Base-by-base conservation (phyloP, 805 yeast species). In the Kodamaea laetipori region DNA sequence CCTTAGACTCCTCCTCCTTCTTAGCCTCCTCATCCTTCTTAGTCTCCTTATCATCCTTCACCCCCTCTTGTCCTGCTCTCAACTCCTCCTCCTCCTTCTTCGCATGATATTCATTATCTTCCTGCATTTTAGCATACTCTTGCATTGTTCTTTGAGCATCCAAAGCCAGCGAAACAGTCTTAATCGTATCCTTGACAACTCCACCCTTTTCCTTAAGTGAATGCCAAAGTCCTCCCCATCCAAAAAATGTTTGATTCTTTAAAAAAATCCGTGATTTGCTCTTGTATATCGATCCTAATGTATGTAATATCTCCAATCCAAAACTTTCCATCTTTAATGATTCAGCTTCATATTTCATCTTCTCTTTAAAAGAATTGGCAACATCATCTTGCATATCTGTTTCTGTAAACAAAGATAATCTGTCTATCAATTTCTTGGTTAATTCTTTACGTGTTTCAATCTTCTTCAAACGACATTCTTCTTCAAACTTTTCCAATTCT, bases 91-190 rank as follows among this genome's bases (percentile, higher is more conserved):
- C 66, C 44, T 69, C 74, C 43, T 63, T 65, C 44, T 60, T 58
- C 5, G 64, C 66, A 46, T 71, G 76, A 47, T 62, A 70, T 46
- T 70, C 75, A 46, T 69, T 71, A 47, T 78, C 76, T 43, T 78
- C 80, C 57, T 84, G 86, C 73, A 84, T 71, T 56, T 78, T 81
- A 37, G 83, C 75, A 55, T 82, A 70, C 52, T 86, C 92, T 56
- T 82, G 80, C 82, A 84, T 79, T 4, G 92, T 82, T 51, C 75
- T 73, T 60, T 86, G 92, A 0, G 94, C 94, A 61, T 86, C 94
- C 31, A 82, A 63, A 0, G 94, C 94, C 6, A 84, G 71, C 2
- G 87, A 77, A 6, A 86, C 78, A 33, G 90, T 82, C 48, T 80
- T 75, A 60, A 82, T 74, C 5, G 90, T 81, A 53, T 84, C 89